phyloP scores from a whole-genome alignment of 2,329 filamentous ascomycete genomes.

The Trichoderma hamatum region DNA sequence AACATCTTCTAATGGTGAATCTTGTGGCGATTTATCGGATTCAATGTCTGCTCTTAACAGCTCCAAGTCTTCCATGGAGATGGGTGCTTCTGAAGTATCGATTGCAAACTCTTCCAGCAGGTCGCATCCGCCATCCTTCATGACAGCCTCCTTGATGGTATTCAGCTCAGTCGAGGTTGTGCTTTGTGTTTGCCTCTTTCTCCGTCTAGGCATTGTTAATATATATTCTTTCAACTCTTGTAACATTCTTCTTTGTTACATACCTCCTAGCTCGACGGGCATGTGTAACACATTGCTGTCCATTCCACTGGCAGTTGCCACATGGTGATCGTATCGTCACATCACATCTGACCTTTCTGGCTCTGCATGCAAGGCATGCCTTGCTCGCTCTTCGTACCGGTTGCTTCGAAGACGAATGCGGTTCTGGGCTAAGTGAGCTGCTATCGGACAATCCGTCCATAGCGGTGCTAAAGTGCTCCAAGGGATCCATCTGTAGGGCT shows the following conservation, averaged over 20 bases:
- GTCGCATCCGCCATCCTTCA: not conserved
- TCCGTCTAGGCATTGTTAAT: not conserved
- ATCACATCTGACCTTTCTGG: slow-evolving; percentile 21
- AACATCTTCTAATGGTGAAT: not conserved
- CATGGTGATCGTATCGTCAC: slow-evolving; percentile 17
- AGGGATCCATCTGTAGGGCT: slow-evolving; percentile 22
- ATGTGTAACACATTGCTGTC: slow-evolving; percentile 21
- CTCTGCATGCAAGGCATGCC: slow-evolving; percentile 19
- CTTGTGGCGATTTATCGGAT: not conserved
- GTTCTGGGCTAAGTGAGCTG: slow-evolving; percentile 19
- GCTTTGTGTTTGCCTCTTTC: not conserved
- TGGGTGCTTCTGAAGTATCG: not conserved
- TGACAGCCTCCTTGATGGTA: not conserved
- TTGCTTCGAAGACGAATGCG: slow-evolving; percentile 16
- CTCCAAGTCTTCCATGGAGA: slow-evolving; percentile 13
- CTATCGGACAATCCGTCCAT: slow-evolving; percentile 2
- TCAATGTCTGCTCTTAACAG: slow-evolving; percentile 10
- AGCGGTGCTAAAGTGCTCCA: slow-evolving; percentile 1
- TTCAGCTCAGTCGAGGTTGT: not conserved
- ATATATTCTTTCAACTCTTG: not conserved
- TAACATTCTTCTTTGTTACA: not conserved
- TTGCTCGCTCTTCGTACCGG: slow-evolving; percentile 21
- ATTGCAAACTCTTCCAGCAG: not conserved
- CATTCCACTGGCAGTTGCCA: slow-evolving; percentile 23
- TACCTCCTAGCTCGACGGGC: slow-evolving; percentile 18